phyloP scores from a whole-genome alignment of 352 stramenopile genomes.

The Phytophthora fragariaefolia region DNA sequence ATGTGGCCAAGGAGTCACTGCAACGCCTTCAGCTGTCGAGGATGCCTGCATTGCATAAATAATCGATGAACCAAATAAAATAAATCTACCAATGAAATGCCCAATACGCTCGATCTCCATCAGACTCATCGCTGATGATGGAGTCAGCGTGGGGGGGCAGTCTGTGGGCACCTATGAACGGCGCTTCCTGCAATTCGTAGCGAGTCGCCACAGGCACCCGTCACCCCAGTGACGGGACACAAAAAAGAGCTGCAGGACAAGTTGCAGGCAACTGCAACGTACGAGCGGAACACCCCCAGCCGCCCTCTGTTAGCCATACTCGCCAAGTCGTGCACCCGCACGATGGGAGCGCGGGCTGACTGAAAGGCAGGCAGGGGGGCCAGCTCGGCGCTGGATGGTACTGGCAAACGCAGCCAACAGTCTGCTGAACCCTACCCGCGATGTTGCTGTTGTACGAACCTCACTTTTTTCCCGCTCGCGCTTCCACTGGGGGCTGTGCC shows the following conservation, averaged over 20 bases:
- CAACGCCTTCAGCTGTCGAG: neutral
- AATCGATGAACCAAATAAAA: too few relatives aligned
- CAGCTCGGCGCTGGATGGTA: too few relatives aligned
- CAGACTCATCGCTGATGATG: too few relatives aligned
- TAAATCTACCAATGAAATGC: too few relatives aligned
- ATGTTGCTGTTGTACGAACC: conserved; percentile 28
- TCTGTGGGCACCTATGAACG: too few relatives aligned
- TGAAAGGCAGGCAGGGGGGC: too few relatives aligned
- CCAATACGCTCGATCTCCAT: too few relatives aligned
- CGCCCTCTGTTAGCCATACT: neutral
- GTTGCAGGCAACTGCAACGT: conserved; percentile 2
- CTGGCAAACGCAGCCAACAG: conserved; percentile 24
- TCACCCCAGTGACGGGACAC: neutral
- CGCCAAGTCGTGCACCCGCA: too few relatives aligned
- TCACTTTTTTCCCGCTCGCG: conserved; percentile 23
- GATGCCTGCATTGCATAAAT: neutral
- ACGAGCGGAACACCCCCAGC: neutral
- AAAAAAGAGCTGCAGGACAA: neutral
- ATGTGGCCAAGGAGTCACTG: neutral
- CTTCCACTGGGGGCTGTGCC: conserved; percentile 11
- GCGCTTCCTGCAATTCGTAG: too few relatives aligned
- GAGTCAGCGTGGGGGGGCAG: too few relatives aligned
- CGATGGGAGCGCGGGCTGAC: neutral
- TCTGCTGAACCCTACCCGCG: conserved; percentile 30
- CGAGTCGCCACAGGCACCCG: too few relatives aligned